Percentiles rank a stretch among this genome's conserved stretches.
Conservation (phyloP, 164 flowering plant genomes). For the Litsea cubeba region DNA sequence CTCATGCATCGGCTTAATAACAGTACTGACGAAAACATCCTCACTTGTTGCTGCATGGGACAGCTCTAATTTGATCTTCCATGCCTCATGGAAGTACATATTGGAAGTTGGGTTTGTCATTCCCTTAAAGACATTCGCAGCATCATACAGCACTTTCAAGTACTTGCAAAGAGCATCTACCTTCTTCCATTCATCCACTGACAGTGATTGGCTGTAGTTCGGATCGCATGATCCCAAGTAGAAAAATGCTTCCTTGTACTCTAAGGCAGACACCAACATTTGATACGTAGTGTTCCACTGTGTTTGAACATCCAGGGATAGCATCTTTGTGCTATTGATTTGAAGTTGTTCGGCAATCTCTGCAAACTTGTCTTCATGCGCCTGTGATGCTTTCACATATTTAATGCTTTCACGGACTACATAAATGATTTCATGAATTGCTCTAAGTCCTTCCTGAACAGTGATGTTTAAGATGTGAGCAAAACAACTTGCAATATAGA, state of each 20-base stretch:
- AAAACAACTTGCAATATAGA: constrained; percentile 54
- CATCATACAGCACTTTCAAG: constrained; percentile 58
- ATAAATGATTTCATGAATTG: constrained; percentile 37
- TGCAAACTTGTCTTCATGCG: constrained; percentile 64
- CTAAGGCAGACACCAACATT: constrained; percentile 72
- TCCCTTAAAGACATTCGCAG: constrained; percentile 44
- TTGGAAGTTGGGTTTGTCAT: constrained; percentile 48
- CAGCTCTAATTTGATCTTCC: constrained; percentile 76
- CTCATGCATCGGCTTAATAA: constrained; percentile 51
- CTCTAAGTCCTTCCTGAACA: constrained; percentile 56
- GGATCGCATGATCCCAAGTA: constrained; percentile 72
- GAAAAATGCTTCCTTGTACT: constrained; percentile 77
- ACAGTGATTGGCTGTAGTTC: constrained; percentile 60
- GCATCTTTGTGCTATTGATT: constrained; percentile 53
- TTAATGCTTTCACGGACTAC: constrained; percentile 77
- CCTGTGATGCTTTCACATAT: constrained; percentile 66
- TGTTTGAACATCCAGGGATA: constrained; percentile 61
- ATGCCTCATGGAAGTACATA: constrained; percentile 69
- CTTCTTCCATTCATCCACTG: constrained; percentile 70
- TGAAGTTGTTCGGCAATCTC: constrained; percentile 78
- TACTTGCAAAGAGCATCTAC: constrained; percentile 54
- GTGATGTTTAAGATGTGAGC: constrained; percentile 62
- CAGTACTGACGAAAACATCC: constrained; percentile 40
- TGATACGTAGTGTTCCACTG: constrained; percentile 87
- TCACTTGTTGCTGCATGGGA: constrained; percentile 47